Percentiles rank a stretch among this genome's conserved stretches.
These are phyloP conservation scores for Nematocida minor DNA, from an alignment of 371 early-diverging fungal species.

Conservation along the genomic window DNA sequence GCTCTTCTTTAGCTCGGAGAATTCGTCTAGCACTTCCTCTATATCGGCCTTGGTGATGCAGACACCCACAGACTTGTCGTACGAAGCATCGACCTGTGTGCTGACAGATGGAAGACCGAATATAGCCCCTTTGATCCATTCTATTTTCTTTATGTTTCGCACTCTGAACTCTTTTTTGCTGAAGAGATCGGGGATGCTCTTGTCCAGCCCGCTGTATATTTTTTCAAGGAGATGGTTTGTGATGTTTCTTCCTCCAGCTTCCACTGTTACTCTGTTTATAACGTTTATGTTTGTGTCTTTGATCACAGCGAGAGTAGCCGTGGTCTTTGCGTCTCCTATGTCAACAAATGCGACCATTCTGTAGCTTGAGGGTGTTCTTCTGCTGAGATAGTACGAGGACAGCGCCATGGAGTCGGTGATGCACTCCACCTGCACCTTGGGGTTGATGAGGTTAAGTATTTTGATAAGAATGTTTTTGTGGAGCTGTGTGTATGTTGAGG, in stretches of 20 bases:
- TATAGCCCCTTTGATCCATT: constrained; percentile 45
- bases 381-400: constrained; percentile 30
- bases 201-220: neutral
- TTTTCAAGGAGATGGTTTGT: neutral
- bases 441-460: neutral
- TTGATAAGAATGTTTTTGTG: constrained; percentile 14
- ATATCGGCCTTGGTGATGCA: neutral
- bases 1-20: neutral
- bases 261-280: neutral
- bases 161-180: constrained; percentile 12
- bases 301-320: constrained; percentile 2
- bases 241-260: constrained; percentile 3
- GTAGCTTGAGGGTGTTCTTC: neutral
- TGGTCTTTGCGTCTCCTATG: constrained; percentile 16
- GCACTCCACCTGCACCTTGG: neutral
- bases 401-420: constrained; percentile 44
- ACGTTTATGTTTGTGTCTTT: neutral
- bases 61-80: constrained; percentile 20
- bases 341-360: constrained; percentile 1
- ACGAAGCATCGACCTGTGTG: constrained; percentile 14
- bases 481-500: constrained; percentile 12
- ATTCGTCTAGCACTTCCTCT: neutral
- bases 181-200: constrained; percentile 6
- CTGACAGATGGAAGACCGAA: constrained; percentile 31
- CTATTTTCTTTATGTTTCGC: constrained; percentile 17